Evolutionary conservation across 306 rosid genomes (phyloP).

Genomic region (Boehmeria nivea): DNA sequence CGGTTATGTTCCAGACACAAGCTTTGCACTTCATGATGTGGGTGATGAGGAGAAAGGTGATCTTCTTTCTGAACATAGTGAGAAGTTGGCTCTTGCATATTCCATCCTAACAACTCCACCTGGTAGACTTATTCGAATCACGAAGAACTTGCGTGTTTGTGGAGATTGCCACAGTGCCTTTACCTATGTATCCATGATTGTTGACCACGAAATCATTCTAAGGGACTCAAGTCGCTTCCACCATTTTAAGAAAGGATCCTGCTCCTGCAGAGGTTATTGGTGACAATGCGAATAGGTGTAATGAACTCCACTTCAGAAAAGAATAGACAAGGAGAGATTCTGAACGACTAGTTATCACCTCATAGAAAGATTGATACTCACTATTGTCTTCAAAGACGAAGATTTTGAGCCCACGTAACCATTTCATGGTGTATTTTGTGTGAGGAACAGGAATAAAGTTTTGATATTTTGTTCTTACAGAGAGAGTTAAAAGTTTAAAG

Average conservation of each 20-base stretch:
- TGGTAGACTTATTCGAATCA: conserved; percentile 51
- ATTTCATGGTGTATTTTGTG: neutral
- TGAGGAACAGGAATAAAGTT: no score
- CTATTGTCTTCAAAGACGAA: neutral
- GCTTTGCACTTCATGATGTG: conserved; percentile 84
- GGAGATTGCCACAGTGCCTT: conserved; percentile 81
- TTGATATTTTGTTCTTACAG: no score
- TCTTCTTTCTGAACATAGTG: conserved; percentile 76
- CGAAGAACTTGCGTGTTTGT: conserved; percentile 69
- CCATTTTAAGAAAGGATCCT: conserved; percentile 78
- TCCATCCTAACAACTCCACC: conserved; percentile 48
- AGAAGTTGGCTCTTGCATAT: conserved; percentile 91
- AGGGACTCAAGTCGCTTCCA: conserved; percentile 89
- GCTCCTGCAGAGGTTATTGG: conserved; percentile 81
- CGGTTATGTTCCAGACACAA: conserved; percentile 74
- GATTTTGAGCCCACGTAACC: neutral
- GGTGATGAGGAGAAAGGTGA: conserved; percentile 84
- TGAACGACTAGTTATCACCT: neutral
- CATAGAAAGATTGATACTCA: neutral
- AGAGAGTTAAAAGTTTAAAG: no score
- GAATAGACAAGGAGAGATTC: no score
- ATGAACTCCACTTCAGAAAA: no score
- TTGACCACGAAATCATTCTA: conserved; percentile 70
- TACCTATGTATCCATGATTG: conserved; percentile 62
- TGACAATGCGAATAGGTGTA: conserved; percentile 27